Base-by-base conservation (phyloP, 2,329 filamentous ascomycete genomes). In the Plenodomus lindquistii region DNA sequence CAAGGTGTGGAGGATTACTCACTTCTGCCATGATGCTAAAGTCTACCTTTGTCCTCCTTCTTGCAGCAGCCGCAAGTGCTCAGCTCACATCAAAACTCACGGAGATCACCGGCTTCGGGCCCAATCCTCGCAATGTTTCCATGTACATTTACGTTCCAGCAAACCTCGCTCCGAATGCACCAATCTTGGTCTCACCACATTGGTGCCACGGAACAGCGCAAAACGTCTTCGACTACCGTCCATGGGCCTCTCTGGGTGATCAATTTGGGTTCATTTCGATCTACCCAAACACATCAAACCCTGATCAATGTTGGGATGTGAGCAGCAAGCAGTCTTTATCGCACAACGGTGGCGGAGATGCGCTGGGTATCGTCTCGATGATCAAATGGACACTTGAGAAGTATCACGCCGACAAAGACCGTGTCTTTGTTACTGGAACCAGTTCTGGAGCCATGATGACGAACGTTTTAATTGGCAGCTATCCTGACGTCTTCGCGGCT, bases 401-500 rank as follows among this genome's bases (percentile, higher is more conserved):
- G 38, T 70, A 70, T 29, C 37, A 48, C 2, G 66, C 52, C 4
- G 66, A 71, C 37, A 54, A 55, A 22, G 54, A 63, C 21, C 59
- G 67, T 7, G 65, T 71, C 1, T 71, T 71, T 34, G 67, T 69
- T 4, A 64, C 62, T 0, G 67, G 67, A 8, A 71, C 66, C 2
- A 69, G 65, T 37, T 69, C 65, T 4, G 67, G 67, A 4, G 67
- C 67, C 0, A 71, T 71, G 67, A 70, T 71, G 67, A 70, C 67
- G 2, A 66, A 69, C 20, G 66, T 70, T 1, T 55, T 71, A 2
- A 38, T 69, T 2, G 67, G 67, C 1, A 63, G 59, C 31, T 71
- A 71, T 41, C 67, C 67, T 1, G 67, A 71, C 37, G 56, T 71
- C 1, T 71, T 71, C 35, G 65, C 67, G 2, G 67, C 65, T 7